Evolutionary conservation across 192 early-diverging fungal species (phyloP).

Genomic region (Entomortierella beljakovae): DNA sequence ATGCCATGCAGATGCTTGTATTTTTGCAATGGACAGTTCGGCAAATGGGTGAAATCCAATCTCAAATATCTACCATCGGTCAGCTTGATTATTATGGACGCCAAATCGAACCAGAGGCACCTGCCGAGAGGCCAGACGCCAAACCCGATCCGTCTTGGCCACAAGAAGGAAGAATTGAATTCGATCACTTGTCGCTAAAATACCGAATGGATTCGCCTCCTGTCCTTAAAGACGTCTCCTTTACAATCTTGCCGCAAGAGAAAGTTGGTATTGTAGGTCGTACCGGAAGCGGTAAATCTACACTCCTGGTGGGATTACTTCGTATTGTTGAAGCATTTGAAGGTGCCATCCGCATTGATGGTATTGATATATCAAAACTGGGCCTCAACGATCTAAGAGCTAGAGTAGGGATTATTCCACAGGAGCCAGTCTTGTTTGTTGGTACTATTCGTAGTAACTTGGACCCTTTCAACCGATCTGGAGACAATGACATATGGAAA

Average conservation of each 20-base stretch:
- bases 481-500: constrained; percentile 63
- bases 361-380: constrained; percentile 72
- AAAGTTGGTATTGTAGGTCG: constrained; percentile 90
- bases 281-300: constrained; percentile 82
- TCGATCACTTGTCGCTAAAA: constrained; percentile 68
- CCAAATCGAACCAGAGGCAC: constrained; percentile 73
- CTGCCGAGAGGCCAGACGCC: constrained; percentile 55
- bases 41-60: constrained; percentile 29
- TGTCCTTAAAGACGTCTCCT: constrained; percentile 53
- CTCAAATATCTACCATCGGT: constrained; percentile 59
- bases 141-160: constrained; percentile 64
- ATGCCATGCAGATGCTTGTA: constrained; percentile 39
- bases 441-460: constrained; percentile 77
- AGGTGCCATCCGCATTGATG: constrained; percentile 80
- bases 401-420: constrained; percentile 71
- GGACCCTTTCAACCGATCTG: constrained; percentile 69
- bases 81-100: constrained; percentile 73
- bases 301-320: constrained; percentile 73
- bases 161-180: constrained; percentile 65
- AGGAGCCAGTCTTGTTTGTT: constrained; percentile 71
- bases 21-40: constrained; percentile 39
- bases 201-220: constrained; percentile 61
- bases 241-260: constrained; percentile 73
- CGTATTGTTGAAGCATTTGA: constrained; percentile 76
- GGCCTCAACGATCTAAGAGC: constrained; percentile 74